A percentile compares a stretch with the other conserved stretches of the same genome.
phyloP scores from a whole-genome alignment of 352 stramenopile genomes.

The Phytophthora pinifolia region DNA sequence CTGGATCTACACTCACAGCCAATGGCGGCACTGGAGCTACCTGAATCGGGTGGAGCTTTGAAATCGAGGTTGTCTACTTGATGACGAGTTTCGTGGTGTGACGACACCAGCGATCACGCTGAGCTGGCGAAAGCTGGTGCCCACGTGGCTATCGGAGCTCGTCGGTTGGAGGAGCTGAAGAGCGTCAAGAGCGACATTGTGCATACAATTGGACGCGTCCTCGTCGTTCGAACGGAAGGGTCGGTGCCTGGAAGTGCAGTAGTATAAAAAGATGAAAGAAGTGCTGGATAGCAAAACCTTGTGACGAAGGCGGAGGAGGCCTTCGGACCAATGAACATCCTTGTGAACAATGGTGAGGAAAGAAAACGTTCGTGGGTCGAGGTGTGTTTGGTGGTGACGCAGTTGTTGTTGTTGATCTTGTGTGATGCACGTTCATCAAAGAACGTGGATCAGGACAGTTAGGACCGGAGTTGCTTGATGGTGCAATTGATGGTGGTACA shows the following conservation, averaged over 20 bases:
- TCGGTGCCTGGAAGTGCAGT: too few relatives aligned
- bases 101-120: slow-evolving; percentile 47
- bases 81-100: background rate
- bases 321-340: slow-evolving; percentile 79
- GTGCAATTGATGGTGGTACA: background rate
- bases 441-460: slow-evolving; percentile 88
- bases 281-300: slow-evolving; percentile 34
- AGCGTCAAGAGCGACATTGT: slow-evolving; percentile 32
- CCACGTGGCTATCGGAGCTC: slow-evolving; percentile 80
- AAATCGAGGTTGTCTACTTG: background rate
- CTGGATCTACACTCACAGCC: too few relatives aligned
- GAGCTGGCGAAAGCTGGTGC: slow-evolving; percentile 65
- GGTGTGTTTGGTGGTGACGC: too few relatives aligned
- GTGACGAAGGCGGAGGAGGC: slow-evolving; percentile 47
- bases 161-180: slow-evolving; percentile 54
- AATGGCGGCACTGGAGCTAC: too few relatives aligned
- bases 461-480: slow-evolving; percentile 42
- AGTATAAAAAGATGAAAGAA: too few relatives aligned
- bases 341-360: slow-evolving; percentile 80
- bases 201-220: slow-evolving; percentile 23
- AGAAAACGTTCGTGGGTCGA: too few relatives aligned
- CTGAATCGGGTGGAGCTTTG: background rate
- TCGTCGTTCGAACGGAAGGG: too few relatives aligned
- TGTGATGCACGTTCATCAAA: slow-evolving; percentile 93
- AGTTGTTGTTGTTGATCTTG: slow-evolving; percentile 42